Conservation (phyloP, 768 basidiomycete species). For the Arthromyces matolae region DNA sequence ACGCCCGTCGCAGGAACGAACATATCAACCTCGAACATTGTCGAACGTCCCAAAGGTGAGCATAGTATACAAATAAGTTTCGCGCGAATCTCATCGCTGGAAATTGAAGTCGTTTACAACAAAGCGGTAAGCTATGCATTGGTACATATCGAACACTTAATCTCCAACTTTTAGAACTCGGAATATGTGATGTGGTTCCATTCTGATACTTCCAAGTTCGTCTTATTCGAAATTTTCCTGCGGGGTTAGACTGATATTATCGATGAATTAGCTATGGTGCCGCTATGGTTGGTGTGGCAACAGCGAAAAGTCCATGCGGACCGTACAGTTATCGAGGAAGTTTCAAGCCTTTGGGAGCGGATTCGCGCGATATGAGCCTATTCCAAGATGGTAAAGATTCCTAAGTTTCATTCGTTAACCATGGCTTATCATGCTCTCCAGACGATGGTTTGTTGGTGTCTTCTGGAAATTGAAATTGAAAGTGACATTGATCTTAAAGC, state of each 20-base stretch:
- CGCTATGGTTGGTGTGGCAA: constrained; percentile 62
- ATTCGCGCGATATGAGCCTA: constrained; percentile 58
- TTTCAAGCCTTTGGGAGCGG: constrained; percentile 53
- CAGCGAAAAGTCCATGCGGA: constrained; percentile 54
- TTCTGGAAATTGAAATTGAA: neutral
- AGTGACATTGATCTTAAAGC: constrained; percentile 21
- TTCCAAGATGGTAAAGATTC: constrained; percentile 47
- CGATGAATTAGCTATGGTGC: constrained; percentile 47
- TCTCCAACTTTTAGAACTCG: constrained; percentile 35
- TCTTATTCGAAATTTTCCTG: constrained; percentile 1
- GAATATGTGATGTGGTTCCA: constrained; percentile 76
- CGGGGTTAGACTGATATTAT: neutral
- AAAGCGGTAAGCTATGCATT: constrained; percentile 30
- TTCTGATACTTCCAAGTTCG: constrained; percentile 55
- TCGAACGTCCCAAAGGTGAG: constrained; percentile 60
- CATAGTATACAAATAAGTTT: neutral
- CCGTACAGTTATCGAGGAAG: constrained; percentile 55
- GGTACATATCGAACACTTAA: no score
- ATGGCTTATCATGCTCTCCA: constrained; percentile 9
- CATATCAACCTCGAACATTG: constrained; percentile 55
- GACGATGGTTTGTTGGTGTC: constrained; percentile 33
- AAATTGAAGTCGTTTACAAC: constrained; percentile 56
- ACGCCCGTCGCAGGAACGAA: constrained; percentile 50
- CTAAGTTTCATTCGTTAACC: neutral
- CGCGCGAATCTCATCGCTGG: neutral